Conservation (phyloP, 177 flowering plant species). For the Vitis hybrid region DNA sequence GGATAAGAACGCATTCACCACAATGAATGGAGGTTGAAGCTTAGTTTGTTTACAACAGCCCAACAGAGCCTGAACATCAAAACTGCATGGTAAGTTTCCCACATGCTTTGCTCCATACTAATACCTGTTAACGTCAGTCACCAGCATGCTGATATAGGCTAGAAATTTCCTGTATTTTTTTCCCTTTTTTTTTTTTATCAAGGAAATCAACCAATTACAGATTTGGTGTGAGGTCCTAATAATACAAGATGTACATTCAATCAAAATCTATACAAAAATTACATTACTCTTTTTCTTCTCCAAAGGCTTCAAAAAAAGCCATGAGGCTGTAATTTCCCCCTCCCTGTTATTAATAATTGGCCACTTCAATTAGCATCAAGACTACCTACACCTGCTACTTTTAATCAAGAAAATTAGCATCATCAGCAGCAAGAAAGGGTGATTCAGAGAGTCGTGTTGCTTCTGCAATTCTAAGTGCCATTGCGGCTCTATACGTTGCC, state of each 20-base stretch:
- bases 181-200: neutral
- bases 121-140: no score
- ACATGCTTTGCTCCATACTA: no score
- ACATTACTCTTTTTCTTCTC: slow-evolving; percentile 10
- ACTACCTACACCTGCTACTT: neutral
- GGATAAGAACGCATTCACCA: no score
- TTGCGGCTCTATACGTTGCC: slow-evolving; percentile 55
- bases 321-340: slow-evolving; percentile 4
- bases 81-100: no score
- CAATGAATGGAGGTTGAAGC: no score
- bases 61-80: no score
- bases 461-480: slow-evolving; percentile 66
- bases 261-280: slow-evolving; percentile 25
- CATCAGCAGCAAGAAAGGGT: slow-evolving; percentile 12
- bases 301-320: slow-evolving; percentile 24
- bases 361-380: slow-evolving; percentile 1
- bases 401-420: slow-evolving; percentile 24
- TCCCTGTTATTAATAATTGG: neutral
- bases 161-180: slow-evolving; percentile 2
- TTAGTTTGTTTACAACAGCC: no score
- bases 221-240: slow-evolving; percentile 14
- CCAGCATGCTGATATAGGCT: neutral
- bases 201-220: slow-evolving; percentile 13
- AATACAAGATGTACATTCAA: slow-evolving; percentile 32
- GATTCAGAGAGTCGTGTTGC: slow-evolving; percentile 28